phyloP scores from a whole-genome alignment of 1,139 yeast species.

The Geotrichum klebahnii region DNA sequence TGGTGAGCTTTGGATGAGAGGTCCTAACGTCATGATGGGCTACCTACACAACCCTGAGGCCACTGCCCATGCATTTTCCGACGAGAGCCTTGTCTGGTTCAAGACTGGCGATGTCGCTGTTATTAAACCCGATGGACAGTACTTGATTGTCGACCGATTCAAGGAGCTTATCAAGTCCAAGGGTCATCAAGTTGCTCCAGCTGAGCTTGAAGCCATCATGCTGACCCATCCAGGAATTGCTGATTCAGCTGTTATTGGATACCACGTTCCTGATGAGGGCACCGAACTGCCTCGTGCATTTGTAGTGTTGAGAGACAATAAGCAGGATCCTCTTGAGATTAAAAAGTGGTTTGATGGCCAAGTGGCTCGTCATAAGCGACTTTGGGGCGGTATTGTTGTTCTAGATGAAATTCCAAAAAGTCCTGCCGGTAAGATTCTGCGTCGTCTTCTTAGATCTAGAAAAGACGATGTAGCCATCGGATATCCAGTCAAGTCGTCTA shows the following conservation, averaged over 20 bases:
- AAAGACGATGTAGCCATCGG: constrained; percentile 28
- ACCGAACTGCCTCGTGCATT: constrained; percentile 42
- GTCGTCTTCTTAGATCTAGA: constrained; percentile 36
- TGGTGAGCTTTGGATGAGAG: constrained; percentile 65
- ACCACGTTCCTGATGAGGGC: constrained; percentile 34
- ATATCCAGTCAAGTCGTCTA: constrained; percentile 18
- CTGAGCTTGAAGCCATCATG: constrained; percentile 65
- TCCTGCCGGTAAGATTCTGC: constrained; percentile 41
- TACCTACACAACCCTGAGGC: constrained; percentile 58
- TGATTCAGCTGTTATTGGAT: constrained; percentile 41
- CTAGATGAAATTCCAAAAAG: constrained; percentile 40
- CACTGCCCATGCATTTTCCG: constrained; percentile 49
- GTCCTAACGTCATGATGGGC: constrained; percentile 62
- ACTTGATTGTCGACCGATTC: constrained; percentile 66
- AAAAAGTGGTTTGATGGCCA: constrained; percentile 36
- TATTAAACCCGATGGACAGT: constrained; percentile 51
- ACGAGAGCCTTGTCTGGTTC: constrained; percentile 60
- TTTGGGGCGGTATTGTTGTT: constrained; percentile 42
- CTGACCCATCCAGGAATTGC: constrained; percentile 43
- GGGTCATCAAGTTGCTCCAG: constrained; percentile 82
- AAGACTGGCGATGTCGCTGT: constrained; percentile 73
- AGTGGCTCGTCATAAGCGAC: constrained; percentile 41
- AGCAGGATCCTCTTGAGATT: constrained; percentile 29
- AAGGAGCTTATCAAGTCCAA: constrained; percentile 79
- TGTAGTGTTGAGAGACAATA: constrained; percentile 31